Percentiles rank a stretch among this genome's conserved stretches.
phyloP scores from a whole-genome alignment of 2,329 filamentous ascomycete genomes.

The Stemphylium beticola region DNA sequence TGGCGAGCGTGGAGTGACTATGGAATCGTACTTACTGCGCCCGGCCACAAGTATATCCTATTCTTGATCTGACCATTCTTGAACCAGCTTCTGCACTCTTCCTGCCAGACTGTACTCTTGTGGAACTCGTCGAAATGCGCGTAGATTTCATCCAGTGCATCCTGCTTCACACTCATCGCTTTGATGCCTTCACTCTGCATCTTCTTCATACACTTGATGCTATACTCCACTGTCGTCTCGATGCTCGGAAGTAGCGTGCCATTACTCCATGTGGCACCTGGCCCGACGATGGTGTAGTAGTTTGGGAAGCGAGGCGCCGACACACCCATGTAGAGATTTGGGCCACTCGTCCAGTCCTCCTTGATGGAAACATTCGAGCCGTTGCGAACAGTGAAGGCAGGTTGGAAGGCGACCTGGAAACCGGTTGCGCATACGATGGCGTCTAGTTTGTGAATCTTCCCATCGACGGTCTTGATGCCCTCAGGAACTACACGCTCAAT shows the following conservation, averaged over 20 bases:
- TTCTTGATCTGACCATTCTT: conserved; percentile 44
- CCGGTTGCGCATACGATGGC: conserved; percentile 43
- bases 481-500: conserved; percentile 45
- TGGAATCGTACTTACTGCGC: conserved; percentile 32
- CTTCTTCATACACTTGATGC: conserved; percentile 43
- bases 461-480: conserved; percentile 41
- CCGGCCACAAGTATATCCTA: conserved; percentile 42
- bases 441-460: conserved; percentile 41
- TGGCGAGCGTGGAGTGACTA: neutral
- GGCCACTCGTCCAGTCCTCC: conserved; percentile 49
- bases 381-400: conserved; percentile 54
- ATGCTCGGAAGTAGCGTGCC: conserved; percentile 54
- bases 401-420: conserved; percentile 48
- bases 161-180: conserved; percentile 39
- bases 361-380: conserved; percentile 45
- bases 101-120: conserved; percentile 41
- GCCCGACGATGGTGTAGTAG: conserved; percentile 53
- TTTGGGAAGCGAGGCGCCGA: conserved; percentile 54
- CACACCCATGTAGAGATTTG: conserved; percentile 52
- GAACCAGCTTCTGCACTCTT: conserved; percentile 46
- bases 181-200: conserved; percentile 43
- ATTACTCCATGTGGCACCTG: conserved; percentile 53
- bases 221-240: conserved; percentile 50
- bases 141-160: conserved; percentile 39
- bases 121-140: conserved; percentile 42